Conservation (phyloP, 352 stramenopile species). For the Phytopythium cucurbitacearum region DNA sequence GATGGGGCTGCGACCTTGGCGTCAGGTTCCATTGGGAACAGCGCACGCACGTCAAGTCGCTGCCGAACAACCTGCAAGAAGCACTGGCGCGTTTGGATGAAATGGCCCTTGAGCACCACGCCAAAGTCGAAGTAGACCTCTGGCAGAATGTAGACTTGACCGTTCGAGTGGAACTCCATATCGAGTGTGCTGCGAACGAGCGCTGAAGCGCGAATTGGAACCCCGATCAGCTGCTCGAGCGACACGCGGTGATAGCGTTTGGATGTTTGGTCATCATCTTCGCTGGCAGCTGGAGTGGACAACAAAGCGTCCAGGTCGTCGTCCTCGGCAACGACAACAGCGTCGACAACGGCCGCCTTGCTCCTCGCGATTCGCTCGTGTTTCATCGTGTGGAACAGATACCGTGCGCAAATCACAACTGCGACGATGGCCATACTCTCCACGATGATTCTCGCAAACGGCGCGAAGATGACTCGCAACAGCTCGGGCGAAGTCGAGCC, state of each 20-base stretch:
- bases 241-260: conserved; percentile 40
- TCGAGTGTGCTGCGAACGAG: conserved; percentile 38
- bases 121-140: conserved; percentile 60
- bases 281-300: too few species aligned
- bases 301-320: too few species aligned
- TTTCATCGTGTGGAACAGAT: too few species aligned
- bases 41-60: conserved; percentile 43
- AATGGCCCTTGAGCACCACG: conserved; percentile 35
- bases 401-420: conserved; percentile 7
- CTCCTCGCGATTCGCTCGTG: too few species aligned
- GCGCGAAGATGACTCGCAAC: conserved; percentile 24
- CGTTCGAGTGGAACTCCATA: conserved; percentile 26
- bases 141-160: conserved; percentile 38
- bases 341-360: too few species aligned
- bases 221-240: conserved; percentile 44
- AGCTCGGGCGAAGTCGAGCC: conserved; percentile 19
- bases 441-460: conserved; percentile 24
- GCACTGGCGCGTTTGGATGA: conserved; percentile 41
- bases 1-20: conserved; percentile 6
- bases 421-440: conserved; percentile 21
- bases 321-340: too few species aligned
- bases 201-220: conserved; percentile 42
- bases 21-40: conserved; percentile 23
- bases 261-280: neutral
- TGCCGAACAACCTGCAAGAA: conserved; percentile 53